A percentile compares a stretch with the other conserved stretches of the same genome.
Evolutionary conservation across 805 yeast species (phyloP).

Genomic region (Candida sphagnicola): DNA sequence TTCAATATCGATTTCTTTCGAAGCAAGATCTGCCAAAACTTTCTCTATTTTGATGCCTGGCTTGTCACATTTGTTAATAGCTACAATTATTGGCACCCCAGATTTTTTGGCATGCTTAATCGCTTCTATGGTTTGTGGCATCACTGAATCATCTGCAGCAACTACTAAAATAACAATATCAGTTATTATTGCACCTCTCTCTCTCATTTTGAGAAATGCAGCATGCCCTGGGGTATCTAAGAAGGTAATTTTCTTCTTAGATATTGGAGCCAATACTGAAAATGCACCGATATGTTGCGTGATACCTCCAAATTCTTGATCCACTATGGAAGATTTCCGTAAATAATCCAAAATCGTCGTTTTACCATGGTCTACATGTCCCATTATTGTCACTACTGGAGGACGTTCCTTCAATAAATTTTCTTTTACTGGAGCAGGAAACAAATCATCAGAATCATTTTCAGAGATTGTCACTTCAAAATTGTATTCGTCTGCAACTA

Average conservation of each 20-base stretch:
- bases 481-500: conserved; percentile 88
- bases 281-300: conserved; percentile 99
- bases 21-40: conserved; percentile 73
- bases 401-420: conserved; percentile 62
- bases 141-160: conserved; percentile 96
- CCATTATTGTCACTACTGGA: conserved; percentile 97
- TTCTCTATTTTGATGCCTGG: conserved; percentile 70
- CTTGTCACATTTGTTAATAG: conserved; percentile 88
- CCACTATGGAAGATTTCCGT: conserved; percentile 79
- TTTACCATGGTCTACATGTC: conserved; percentile 98
- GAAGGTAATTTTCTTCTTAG: conserved; percentile 78
- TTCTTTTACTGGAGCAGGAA: conserved; percentile 47
- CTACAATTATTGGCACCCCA: conserved; percentile 82
- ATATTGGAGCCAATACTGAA: conserved; percentile 71
- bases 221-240: conserved; percentile 98
- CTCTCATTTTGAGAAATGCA: conserved; percentile 93
- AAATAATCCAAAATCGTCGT: conserved; percentile 88
- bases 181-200: conserved; percentile 91
- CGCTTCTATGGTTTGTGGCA: conserved; percentile 97
- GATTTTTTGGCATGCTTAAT: conserved; percentile 86
- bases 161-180: conserved; percentile 91
- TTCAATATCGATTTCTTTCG: conserved; percentile 78
- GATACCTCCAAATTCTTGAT: conserved; percentile 90
- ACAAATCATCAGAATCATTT: conserved; percentile 57
- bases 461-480: conserved; percentile 56